A percentile compares a stretch with the other conserved stretches of the same genome.
phyloP scores from a whole-genome alignment of 306 rosid species.

The Cucurbita maxima region DNA sequence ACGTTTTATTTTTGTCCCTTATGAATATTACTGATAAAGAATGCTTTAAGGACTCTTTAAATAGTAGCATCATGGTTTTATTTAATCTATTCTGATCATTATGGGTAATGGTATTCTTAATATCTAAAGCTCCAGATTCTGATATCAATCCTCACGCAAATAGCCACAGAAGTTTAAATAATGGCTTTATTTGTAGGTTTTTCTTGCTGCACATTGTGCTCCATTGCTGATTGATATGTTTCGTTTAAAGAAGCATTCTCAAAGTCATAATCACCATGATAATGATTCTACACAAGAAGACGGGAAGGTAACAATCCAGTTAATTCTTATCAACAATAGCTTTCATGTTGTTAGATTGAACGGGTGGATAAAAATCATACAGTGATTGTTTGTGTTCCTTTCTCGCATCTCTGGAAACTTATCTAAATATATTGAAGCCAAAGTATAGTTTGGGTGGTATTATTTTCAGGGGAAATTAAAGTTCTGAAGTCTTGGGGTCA shows the following conservation, averaged over 20 bases:
- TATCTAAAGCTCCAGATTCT: neutral
- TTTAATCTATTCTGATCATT: neutral
- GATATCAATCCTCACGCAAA: neutral
- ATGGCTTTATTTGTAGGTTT: neutral
- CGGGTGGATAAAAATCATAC: no score
- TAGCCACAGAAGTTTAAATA: neutral
- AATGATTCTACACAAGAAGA: slow-evolving; percentile 16
- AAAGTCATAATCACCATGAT: slow-evolving; percentile 14
- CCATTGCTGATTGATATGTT: slow-evolving; percentile 12
- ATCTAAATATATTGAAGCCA: neutral
- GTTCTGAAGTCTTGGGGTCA: neutral
- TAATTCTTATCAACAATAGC: neutral
- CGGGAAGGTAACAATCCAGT: slow-evolving; percentile 14
- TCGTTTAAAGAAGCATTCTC: slow-evolving; percentile 20
- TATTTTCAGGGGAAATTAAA: neutral
- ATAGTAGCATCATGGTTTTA: neutral
- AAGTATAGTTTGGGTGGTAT: neutral
- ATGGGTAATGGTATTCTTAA: neutral
- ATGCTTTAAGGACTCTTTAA: neutral
- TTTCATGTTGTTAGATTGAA: neutral
- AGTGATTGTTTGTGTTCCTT: neutral
- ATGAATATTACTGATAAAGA: no score
- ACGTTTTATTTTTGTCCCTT: neutral
- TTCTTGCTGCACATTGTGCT: neutral
- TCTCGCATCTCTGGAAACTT: neutral